These are phyloP conservation scores for Pythium dissotocum DNA, from an alignment of 352 stramenopile species.

Conservation along the genomic window DNA sequence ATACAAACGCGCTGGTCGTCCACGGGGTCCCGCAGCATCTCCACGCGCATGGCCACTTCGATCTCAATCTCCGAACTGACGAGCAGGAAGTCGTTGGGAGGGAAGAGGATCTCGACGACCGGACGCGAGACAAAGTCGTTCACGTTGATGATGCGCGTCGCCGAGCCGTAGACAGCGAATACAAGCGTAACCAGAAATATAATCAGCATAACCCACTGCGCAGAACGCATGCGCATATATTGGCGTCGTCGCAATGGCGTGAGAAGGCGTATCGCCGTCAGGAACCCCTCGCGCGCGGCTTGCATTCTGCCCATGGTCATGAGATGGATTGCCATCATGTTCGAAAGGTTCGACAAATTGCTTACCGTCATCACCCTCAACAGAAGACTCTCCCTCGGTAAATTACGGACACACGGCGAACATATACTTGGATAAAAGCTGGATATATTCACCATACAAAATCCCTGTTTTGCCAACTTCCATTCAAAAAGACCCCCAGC, in stretches of 20 bases:
- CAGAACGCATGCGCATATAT: not conserved
- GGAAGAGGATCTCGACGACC: constrained; percentile 58
- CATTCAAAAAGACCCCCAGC: constrained; percentile 21
- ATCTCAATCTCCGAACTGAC: constrained; percentile 49
- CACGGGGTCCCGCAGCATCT: constrained; percentile 32
- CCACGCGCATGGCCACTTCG: constrained; percentile 47
- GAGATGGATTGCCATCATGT: not conserved
- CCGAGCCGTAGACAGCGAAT: not conserved
- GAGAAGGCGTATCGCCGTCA: not conserved
- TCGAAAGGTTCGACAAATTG: constrained; percentile 18
- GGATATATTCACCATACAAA: constrained; percentile 6
- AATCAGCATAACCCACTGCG: not conserved
- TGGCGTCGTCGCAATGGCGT: not conserved
- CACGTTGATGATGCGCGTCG: not conserved
- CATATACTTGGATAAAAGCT: constrained; percentile 11
- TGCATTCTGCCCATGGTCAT: not conserved
- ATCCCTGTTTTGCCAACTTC: constrained; percentile 11
- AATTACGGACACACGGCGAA: not conserved
- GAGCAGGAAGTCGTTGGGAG: constrained; percentile 49
- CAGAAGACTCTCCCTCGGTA: constrained; percentile 2
- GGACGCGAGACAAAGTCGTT: constrained; percentile 12
- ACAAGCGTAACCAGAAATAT: not conserved
- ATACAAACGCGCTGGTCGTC: constrained; percentile 52
- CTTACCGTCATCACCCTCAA: constrained; percentile 8
- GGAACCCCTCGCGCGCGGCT: not conserved